Evolutionary conservation across 805 yeast genomes (phyloP).

Genomic region (Wickerhamomyces queroliae): DNA sequence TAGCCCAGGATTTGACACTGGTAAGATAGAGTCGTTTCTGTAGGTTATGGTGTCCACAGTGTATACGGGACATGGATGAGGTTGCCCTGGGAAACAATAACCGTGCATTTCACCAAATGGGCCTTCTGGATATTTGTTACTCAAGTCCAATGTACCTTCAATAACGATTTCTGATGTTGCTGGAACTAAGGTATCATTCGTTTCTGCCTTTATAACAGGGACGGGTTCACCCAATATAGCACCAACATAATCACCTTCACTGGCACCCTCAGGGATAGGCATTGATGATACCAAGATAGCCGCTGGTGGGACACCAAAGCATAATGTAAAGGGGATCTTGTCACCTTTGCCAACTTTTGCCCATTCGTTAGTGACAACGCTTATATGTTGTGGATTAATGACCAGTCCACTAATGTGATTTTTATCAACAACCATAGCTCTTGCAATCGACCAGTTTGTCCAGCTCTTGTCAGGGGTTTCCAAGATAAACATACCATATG

Average conservation of each 20-base stretch:
- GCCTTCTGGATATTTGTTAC: constrained; percentile 17
- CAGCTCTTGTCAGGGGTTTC: constrained; percentile 23
- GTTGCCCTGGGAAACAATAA: constrained; percentile 19
- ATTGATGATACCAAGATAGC: constrained; percentile 17
- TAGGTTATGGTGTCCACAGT: constrained; percentile 19
- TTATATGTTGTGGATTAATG: constrained; percentile 22
- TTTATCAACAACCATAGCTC: constrained; percentile 21
- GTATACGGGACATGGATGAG: constrained; percentile 23
- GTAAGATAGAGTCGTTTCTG: constrained; percentile 22
- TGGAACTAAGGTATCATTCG: constrained; percentile 21
- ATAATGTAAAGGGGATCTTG: constrained; percentile 19
- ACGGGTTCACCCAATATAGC: constrained; percentile 23
- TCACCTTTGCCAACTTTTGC: constrained; percentile 18
- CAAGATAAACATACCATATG: constrained; percentile 23
- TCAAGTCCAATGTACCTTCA: constrained; percentile 20
- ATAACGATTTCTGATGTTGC: constrained; percentile 22
- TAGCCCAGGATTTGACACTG: constrained; percentile 24
- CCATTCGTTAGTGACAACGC: constrained; percentile 21
- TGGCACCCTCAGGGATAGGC: constrained; percentile 11
- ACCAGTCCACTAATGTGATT: constrained; percentile 23
- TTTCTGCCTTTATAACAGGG: constrained; percentile 20
- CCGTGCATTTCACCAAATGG: constrained; percentile 29
- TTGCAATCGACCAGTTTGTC: constrained; percentile 27
- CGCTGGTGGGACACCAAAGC: constrained; percentile 27
- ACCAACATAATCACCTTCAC: constrained; percentile 22